These are phyloP conservation scores for Pestalotiopsis sp. DNA, from an alignment of 2,329 filamentous ascomycete genomes.

Conservation along the genomic window DNA sequence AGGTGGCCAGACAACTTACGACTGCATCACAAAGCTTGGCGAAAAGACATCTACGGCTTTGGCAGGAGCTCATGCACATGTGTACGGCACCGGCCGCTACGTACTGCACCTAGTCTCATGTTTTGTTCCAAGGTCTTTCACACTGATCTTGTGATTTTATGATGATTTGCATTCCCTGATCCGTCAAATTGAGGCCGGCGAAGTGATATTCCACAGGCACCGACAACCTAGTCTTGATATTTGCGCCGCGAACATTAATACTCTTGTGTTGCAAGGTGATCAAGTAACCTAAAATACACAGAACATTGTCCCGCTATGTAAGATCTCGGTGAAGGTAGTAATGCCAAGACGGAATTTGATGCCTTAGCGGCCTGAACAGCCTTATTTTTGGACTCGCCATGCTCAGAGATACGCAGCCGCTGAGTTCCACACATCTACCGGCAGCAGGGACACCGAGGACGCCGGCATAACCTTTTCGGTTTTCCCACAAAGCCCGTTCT, in stretches of 20 bases:
- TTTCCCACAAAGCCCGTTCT: slow-evolving; percentile 9
- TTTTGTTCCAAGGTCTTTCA: too few species aligned
- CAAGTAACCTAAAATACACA: neutral
- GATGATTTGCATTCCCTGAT: too few species aligned
- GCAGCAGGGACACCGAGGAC: neutral
- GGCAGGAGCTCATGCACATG: too few species aligned
- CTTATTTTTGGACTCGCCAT: slow-evolving; percentile 17
- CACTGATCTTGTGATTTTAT: too few species aligned
- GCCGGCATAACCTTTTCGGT: neutral
- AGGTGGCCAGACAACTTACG: slow-evolving; percentile 3
- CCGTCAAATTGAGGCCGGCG: too few species aligned
- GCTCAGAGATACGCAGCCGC: slow-evolving; percentile 25
- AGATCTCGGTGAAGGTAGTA: slow-evolving; percentile 6
- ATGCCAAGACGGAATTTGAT: slow-evolving; percentile 17
- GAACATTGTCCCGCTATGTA: neutral
- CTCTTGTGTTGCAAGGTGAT: too few species aligned
- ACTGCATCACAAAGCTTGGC: neutral
- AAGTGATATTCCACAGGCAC: too few species aligned
- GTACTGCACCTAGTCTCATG: too few species aligned
- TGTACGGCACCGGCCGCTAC: too few species aligned
- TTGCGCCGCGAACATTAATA: too few species aligned
- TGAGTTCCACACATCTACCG: neutral
- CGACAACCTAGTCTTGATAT: too few species aligned
- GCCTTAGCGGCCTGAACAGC: slow-evolving; percentile 19
- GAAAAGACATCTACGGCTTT: too few species aligned